Conservation (phyloP, 140 eudicot species). For the Senecio squalidus region DNA sequence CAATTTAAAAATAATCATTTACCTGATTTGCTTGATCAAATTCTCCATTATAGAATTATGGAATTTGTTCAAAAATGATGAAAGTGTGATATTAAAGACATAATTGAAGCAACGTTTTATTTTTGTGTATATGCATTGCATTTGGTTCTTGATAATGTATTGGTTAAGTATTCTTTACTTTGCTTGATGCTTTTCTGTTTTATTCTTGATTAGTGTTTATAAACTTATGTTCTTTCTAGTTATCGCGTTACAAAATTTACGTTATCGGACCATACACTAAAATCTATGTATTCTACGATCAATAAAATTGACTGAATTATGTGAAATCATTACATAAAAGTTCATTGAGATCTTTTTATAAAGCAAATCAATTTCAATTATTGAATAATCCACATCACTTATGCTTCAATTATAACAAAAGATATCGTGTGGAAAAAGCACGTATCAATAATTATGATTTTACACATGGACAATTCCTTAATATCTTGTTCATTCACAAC, state of each 20-base stretch:
- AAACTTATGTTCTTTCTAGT: not conserved
- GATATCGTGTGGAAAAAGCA: no score
- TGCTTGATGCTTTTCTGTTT: constrained; percentile 1
- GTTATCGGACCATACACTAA: no score
- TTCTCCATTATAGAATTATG: constrained; percentile 20
- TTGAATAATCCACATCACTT: no score
- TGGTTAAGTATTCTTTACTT: constrained; percentile 26
- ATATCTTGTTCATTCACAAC: no score
- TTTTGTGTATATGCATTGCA: constrained; percentile 18
- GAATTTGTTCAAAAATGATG: constrained; percentile 5
- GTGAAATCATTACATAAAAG: not conserved
- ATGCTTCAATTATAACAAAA: no score
- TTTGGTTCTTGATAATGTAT: constrained; percentile 24
- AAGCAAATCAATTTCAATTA: not conserved
- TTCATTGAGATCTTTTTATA: not conserved
- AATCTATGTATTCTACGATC: no score
- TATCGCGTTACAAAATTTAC: no score
- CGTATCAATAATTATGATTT: no score
- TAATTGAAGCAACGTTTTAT: constrained; percentile 10
- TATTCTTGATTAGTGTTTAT: not conserved
- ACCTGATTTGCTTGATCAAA: constrained; percentile 50
- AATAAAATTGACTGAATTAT: not conserved
- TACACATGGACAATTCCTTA: no score
- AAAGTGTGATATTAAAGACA: not conserved
- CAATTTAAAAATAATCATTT: not conserved